Conservation (phyloP, 2,329 filamentous ascomycete genomes). For the Furcasterigmium furcatum region DNA sequence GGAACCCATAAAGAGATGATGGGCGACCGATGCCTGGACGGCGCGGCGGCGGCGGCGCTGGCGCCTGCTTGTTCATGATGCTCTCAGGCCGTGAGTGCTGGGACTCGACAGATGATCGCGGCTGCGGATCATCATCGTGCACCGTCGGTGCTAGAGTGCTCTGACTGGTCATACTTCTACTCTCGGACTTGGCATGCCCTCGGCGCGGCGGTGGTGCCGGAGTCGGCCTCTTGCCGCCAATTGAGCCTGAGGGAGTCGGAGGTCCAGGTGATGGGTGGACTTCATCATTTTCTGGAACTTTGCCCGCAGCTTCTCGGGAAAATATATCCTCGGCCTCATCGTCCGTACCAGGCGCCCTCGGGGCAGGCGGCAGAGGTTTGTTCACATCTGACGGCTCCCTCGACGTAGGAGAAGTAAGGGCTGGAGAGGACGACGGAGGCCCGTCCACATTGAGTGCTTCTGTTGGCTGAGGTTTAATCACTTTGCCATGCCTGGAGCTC, state of each 20-base stretch:
- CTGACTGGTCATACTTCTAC: slow-evolving; percentile 10
- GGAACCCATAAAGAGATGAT: slow-evolving; percentile 3
- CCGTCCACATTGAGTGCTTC: slow-evolving; percentile 23
- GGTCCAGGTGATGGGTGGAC: slow-evolving; percentile 28
- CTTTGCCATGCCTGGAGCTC: slow-evolving; percentile 74
- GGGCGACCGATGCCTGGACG: slow-evolving; percentile 38
- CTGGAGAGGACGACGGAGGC: slow-evolving; percentile 14
- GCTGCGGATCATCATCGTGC: slow-evolving; percentile 33
- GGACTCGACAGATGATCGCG: slow-evolving; percentile 49
- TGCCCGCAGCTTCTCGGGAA: slow-evolving; percentile 50
- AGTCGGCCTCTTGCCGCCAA: slow-evolving; percentile 35
- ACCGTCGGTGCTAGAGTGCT: slow-evolving; percentile 5
- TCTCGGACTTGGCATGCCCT: slow-evolving; percentile 31
- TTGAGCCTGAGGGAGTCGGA: slow-evolving; percentile 34
- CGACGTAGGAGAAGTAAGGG: slow-evolving; percentile 18
- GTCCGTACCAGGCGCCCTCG: slow-evolving; percentile 40
- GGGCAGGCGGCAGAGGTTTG: slow-evolving; percentile 59
- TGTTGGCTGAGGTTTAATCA: slow-evolving; percentile 53
- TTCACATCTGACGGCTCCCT: slow-evolving; percentile 47
- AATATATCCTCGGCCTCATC: slow-evolving; percentile 49
- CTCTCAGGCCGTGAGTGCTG: slow-evolving; percentile 42
- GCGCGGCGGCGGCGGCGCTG: slow-evolving; percentile 53
- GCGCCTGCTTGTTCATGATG: slow-evolving; percentile 37
- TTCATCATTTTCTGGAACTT: slow-evolving; percentile 40
- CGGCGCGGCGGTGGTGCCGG: slow-evolving; percentile 50